Percentiles rank a stretch among this genome's conserved stretches.
phyloP scores from a whole-genome alignment of 495 filamentous ascomycete species.

The Penicillium psychrofluorescens region DNA sequence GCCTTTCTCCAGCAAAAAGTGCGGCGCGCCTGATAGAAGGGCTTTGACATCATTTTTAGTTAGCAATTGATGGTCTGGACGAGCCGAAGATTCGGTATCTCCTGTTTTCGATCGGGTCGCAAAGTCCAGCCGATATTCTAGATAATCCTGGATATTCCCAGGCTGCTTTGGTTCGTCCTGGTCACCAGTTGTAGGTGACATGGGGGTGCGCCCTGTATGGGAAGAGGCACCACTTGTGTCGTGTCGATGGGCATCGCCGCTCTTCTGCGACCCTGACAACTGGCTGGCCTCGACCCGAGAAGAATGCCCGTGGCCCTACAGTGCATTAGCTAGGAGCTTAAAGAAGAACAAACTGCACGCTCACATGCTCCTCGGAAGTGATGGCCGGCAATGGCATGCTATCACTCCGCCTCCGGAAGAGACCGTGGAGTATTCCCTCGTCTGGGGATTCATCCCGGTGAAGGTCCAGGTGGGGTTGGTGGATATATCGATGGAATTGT shows the following conservation, averaged over 20 bases:
- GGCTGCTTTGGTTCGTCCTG: slow-evolving; percentile 22
- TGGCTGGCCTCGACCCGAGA: background rate
- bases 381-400: background rate
- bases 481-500: background rate
- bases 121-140: slow-evolving; percentile 17
- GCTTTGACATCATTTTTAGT: slow-evolving; percentile 56
- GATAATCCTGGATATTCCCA: slow-evolving; percentile 21
- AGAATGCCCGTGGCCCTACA: background rate
- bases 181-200: background rate
- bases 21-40: slow-evolving; percentile 71
- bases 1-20: slow-evolving; percentile 52
- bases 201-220: slow-evolving; percentile 1
- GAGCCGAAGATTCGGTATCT: too few species aligned
- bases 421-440: slow-evolving; percentile 14
- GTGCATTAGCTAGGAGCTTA: too few species aligned
- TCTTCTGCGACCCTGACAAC: background rate
- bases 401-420: slow-evolving; percentile 21
- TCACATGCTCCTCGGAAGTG: too few species aligned
- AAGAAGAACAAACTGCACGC: too few species aligned
- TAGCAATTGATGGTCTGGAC: slow-evolving; percentile 15
- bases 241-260: background rate
- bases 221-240: background rate
- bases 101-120: background rate
- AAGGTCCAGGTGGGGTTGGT: background rate
- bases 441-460: slow-evolving; percentile 3